phyloP scores from a whole-genome alignment of 495 filamentous ascomycete species.

The Lasiosphaeria hispida region DNA sequence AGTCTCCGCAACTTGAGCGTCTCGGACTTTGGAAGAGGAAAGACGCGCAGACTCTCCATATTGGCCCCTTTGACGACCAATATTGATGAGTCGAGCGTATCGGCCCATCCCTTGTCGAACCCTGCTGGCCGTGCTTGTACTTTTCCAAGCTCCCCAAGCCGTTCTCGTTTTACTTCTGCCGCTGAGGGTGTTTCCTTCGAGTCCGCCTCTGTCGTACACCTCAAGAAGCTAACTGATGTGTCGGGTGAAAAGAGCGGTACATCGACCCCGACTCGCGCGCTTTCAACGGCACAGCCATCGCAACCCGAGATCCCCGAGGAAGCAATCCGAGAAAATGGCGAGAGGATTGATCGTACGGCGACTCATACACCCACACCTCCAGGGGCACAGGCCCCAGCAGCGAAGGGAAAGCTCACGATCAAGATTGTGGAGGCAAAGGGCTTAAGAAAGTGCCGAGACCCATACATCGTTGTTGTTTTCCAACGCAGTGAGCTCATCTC shows the following conservation, averaged over 20 bases:
- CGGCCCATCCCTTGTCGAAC: slow-evolving; percentile 73
- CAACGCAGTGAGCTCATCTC: slow-evolving; percentile 96
- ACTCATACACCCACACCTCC: slow-evolving; percentile 42
- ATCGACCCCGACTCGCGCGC: slow-evolving; percentile 79
- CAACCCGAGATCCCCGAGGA: slow-evolving; percentile 40
- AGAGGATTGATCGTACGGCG: slow-evolving; percentile 35
- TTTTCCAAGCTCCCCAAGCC: slow-evolving; percentile 54
- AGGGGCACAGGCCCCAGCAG: slow-evolving; percentile 64
- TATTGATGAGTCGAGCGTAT: slow-evolving; percentile 62
- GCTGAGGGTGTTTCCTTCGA: slow-evolving; percentile 55
- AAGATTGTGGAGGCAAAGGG: slow-evolving; percentile 82
- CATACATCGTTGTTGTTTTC: slow-evolving; percentile 95
- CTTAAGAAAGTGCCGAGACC: slow-evolving; percentile 75
- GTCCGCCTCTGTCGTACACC: slow-evolving; percentile 59
- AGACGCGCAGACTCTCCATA: slow-evolving; percentile 46
- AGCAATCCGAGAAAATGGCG: slow-evolving; percentile 34
- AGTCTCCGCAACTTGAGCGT: slow-evolving; percentile 41
- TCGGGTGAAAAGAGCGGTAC: slow-evolving; percentile 81
- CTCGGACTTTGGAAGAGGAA: slow-evolving; percentile 41
- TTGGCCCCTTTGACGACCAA: slow-evolving; percentile 64
- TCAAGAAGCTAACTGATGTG: slow-evolving; percentile 86
- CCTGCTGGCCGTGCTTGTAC: slow-evolving; percentile 60
- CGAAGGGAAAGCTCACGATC: slow-evolving; percentile 87
- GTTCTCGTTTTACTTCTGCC: slow-evolving; percentile 44
- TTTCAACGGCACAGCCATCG: slow-evolving; percentile 56